Percentiles rank a stretch among this genome's conserved stretches.
These are phyloP conservation scores for Xylaria nigripes DNA, from an alignment of 495 filamentous ascomycete genomes.

Conservation along the genomic window DNA sequence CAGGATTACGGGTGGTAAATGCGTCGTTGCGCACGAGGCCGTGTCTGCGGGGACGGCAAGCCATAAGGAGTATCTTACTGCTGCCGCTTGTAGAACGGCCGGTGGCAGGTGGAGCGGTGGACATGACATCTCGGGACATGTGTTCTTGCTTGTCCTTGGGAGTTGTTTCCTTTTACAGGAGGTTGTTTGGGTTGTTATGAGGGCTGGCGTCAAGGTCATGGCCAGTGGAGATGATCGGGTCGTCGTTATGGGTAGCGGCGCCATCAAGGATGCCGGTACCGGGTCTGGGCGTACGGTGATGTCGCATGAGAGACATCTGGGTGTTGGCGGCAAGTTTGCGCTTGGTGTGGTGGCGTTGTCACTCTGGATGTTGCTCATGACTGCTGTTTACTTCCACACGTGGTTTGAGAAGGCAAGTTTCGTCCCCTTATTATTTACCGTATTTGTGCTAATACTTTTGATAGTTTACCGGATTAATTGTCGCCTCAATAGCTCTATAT, in stretches of 20 bases:
- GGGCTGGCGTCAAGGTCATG: conserved; percentile 18
- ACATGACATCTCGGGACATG: conserved; percentile 90
- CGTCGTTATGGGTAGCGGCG: conserved; percentile 52
- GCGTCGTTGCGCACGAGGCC: conserved; percentile 42
- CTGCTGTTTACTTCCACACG: conserved; percentile 93
- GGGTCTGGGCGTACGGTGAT: conserved; percentile 25
- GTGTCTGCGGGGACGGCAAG: conserved; percentile 22
- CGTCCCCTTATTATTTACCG: conserved; percentile 1
- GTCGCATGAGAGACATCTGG: conserved; percentile 24
- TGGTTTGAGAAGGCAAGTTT: conserved; percentile 87
- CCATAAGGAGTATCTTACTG: conserved; percentile 52
- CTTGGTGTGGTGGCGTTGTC: conserved; percentile 53
- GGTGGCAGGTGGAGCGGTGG: conserved; percentile 84
- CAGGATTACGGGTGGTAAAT: conserved; percentile 70
- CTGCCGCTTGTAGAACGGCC: conserved; percentile 69
- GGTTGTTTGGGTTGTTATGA: conserved; percentile 53
- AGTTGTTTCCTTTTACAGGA: conserved; percentile 75
- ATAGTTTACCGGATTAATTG: conserved; percentile 62
- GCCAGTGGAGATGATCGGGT: conserved; percentile 45
- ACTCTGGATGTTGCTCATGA: conserved; percentile 97
- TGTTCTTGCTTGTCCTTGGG: conserved; percentile 81
- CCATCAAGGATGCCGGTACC: conserved; percentile 42
- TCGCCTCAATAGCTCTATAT: conserved; percentile 62
- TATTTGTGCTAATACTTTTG: conserved; percentile 14
- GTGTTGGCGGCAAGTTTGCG: conserved; percentile 38